These are phyloP conservation scores for Pueraria montana DNA, from an alignment of 306 rosid genomes.

Conservation along the genomic window DNA sequence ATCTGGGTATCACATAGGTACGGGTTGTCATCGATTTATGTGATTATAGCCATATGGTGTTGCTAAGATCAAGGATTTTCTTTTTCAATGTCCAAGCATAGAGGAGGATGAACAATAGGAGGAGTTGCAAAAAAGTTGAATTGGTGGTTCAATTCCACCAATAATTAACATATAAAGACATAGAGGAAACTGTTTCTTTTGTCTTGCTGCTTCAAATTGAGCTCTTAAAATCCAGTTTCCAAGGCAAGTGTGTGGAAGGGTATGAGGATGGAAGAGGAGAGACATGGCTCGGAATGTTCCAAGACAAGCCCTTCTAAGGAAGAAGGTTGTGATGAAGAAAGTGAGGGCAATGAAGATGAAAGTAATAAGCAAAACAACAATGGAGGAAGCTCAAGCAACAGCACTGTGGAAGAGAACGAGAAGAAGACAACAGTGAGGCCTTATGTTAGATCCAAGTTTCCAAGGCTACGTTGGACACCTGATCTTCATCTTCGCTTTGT, in stretches of 20 bases:
- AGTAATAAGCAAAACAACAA: constrained; percentile 40
- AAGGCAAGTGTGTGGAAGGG: not conserved
- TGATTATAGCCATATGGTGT: not conserved
- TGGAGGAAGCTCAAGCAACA: constrained; percentile 88
- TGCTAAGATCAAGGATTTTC: constrained; percentile 42
- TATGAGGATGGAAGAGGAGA: constrained; percentile 56
- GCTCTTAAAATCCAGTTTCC: constrained; percentile 12
- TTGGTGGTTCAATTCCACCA: constrained; percentile 36
- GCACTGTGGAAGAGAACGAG: constrained; percentile 86
- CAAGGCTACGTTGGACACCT: constrained; percentile 92
- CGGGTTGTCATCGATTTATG: constrained; percentile 29
- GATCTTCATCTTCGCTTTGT: constrained; percentile 93
- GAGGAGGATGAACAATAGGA: constrained; percentile 38
- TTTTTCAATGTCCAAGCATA: constrained; percentile 45
- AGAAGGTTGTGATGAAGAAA: constrained; percentile 52
- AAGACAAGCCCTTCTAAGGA: constrained; percentile 61
- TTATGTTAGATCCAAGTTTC: constrained; percentile 93
- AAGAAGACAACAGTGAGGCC: constrained; percentile 76
- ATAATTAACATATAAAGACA: constrained; percentile 25
- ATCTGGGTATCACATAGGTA: not conserved
- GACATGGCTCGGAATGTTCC: constrained; percentile 64
- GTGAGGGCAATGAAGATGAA: constrained; percentile 55
- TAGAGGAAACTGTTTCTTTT: constrained; percentile 16
- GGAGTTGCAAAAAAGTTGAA: constrained; percentile 32
- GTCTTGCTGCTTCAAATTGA: constrained; percentile 32